Evolutionary conservation across 345 rosid species (phyloP).

Genomic region (Moricandia arvensis): DNA sequence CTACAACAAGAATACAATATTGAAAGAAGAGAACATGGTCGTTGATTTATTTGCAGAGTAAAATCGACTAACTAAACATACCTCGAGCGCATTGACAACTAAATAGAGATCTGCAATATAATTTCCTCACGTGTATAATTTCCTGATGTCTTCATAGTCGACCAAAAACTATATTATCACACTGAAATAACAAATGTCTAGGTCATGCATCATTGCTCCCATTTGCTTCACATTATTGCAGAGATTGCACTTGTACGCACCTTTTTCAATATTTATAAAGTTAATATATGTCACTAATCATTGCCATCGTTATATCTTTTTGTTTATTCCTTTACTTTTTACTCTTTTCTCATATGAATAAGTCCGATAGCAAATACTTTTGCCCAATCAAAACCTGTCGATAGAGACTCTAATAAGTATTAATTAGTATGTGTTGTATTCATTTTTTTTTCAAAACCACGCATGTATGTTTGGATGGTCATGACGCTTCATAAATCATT

Average conservation of each 20-base stretch:
- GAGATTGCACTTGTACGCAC: background rate
- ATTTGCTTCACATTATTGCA: background rate
- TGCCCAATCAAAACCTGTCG: background rate
- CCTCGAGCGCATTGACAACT: background rate
- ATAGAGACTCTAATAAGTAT: background rate
- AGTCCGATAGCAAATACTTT: background rate
- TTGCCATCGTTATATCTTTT: background rate
- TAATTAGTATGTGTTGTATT: background rate
- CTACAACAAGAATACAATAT: background rate
- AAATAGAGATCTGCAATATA: background rate
- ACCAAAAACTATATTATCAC: background rate
- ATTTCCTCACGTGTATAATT: background rate
- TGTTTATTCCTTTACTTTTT: background rate
- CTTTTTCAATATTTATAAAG: background rate
- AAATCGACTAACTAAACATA: background rate
- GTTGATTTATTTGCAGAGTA: background rate
- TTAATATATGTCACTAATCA: background rate
- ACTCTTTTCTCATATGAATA: background rate
- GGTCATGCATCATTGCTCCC: constrained; percentile 1
- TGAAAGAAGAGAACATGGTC: background rate
- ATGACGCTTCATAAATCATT: too few relatives aligned
- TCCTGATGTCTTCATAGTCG: background rate
- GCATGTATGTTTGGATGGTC: too few relatives aligned
- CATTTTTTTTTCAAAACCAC: too few relatives aligned
- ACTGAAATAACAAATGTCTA: background rate